Base-by-base conservation (phyloP, 768 basidiomycete species). In the Mycena leptocephala region DNA sequence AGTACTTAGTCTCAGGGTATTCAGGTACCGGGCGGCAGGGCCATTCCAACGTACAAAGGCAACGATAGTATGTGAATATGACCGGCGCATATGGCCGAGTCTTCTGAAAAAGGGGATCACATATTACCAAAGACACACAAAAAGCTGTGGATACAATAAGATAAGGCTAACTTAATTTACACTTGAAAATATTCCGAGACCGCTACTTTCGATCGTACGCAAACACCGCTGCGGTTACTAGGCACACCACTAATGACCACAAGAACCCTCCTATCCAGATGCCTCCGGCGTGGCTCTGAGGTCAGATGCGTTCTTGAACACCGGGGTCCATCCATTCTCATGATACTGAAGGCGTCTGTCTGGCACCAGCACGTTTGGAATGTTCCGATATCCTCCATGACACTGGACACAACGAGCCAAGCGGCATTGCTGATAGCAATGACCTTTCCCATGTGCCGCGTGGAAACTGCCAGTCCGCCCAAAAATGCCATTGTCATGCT, bases 281-380 rank as follows among this genome's bases (percentile, higher is more conserved):
- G 16, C 72, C 32, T 9, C n/a, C 2, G 6, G 64, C 72, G 26
- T 33, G 37, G 18, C 20, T 13, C 72, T 43, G 22, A 74, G 65
- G 43, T 61, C 72, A 16, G 41, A 2, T 2, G 30, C 9, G 22
- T 14, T 28, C 46, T 74, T 74, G 65, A 74, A 74, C 41, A 74
- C 58, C 0, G 55, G 64, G 28, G 66, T 68, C 73, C 73, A 74
- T 11, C 73, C 73, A 32, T 46, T 30, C 1, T 37, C 3, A 22
- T 39, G 35, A 55, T 35, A 62, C 26, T 67, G 66, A 28, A 61
- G 6, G 70, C 77, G 32, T 63, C 43, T 35, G 77, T 72, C 48
- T 63, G 66, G 55, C 77, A 78, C 74, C 74, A 78, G 46, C 77
- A 78, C 20, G 58, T 76, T 24, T 71, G 30, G 61, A 67, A 78